These are phyloP conservation scores for Aspergillus quadricinctus DNA, from an alignment of 2,329 filamentous ascomycete species.

Conservation along the genomic window DNA sequence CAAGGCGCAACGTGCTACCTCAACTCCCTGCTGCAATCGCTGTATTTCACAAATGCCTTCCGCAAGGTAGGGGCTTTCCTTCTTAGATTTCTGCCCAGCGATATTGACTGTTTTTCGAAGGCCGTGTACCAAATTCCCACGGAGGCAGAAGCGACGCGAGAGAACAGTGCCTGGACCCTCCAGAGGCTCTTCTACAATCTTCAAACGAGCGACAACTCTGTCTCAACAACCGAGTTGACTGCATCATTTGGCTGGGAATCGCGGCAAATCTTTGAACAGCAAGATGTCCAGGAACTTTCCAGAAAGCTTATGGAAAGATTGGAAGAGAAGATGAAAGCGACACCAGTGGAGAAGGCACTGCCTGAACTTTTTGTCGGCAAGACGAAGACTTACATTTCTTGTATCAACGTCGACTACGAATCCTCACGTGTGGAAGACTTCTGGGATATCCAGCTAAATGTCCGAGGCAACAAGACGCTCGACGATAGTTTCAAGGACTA, in stretches of 20 bases:
- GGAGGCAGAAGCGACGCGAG: slow-evolving; percentile 70
- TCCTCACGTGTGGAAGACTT: slow-evolving; percentile 95
- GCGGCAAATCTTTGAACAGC: slow-evolving; percentile 95
- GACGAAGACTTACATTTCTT: slow-evolving; percentile 97
- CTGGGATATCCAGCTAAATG: slow-evolving; percentile 98
- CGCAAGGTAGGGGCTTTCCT: slow-evolving; percentile 61
- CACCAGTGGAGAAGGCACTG: slow-evolving; percentile 80
- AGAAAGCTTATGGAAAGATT: slow-evolving; percentile 96
- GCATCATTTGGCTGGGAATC: slow-evolving; percentile 98
- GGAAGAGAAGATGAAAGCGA: slow-evolving; percentile 98
- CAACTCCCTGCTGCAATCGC: slow-evolving; percentile 76
- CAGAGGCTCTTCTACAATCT: slow-evolving; percentile 93
- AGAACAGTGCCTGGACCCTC: slow-evolving; percentile 88
- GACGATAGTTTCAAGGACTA: slow-evolving; percentile 96
- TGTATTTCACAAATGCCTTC: slow-evolving; percentile 89
- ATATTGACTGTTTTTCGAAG: slow-evolving; percentile 40
- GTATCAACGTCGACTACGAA: slow-evolving; percentile 97
- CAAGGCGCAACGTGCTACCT: slow-evolving; percentile 91
- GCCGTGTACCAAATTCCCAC: slow-evolving; percentile 98
- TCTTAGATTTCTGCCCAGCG: neutral
- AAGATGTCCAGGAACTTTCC: slow-evolving; percentile 95
- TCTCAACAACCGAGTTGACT: slow-evolving; percentile 88
- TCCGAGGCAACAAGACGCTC: slow-evolving; percentile 86
- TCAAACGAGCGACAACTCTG: slow-evolving; percentile 77
- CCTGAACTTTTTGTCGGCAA: slow-evolving; percentile 93